Evolutionary conservation across 2,329 filamentous ascomycete genomes (phyloP).

Genomic region (Colletotrichum melonis): DNA sequence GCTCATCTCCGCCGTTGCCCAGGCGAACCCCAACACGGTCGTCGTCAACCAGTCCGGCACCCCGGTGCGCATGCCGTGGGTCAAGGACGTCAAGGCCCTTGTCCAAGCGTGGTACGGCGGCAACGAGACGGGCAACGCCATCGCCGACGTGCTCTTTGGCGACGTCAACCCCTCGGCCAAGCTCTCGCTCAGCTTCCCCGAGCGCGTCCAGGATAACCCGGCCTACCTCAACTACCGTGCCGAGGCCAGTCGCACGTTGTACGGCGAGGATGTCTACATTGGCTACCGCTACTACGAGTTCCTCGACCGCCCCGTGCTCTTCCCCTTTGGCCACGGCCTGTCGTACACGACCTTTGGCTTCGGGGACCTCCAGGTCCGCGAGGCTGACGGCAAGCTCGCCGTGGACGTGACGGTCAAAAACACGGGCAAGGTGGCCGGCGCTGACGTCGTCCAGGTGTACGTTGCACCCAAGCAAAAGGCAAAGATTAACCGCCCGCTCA

Average conservation of each 20-base stretch:
- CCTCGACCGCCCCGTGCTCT: conserved; percentile 66
- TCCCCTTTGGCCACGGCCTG: conserved; percentile 78
- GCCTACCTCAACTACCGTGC: conserved; percentile 75
- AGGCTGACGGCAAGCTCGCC: conserved; percentile 52
- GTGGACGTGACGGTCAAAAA: conserved; percentile 66
- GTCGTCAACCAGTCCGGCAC: conserved; percentile 80
- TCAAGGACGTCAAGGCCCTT: conserved; percentile 62
- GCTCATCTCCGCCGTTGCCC: conserved; percentile 73
- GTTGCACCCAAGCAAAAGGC: conserved; percentile 59
- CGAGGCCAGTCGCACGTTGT: conserved; percentile 73
- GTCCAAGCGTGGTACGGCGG: conserved; percentile 83
- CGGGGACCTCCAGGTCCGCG: conserved; percentile 54
- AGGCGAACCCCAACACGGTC: conserved; percentile 72
- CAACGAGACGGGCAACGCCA: conserved; percentile 79
- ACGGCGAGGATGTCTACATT: conserved; percentile 79
- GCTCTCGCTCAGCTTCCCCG: conserved; percentile 77
- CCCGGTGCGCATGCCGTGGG: conserved; percentile 75
- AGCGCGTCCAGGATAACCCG: conserved; percentile 73
- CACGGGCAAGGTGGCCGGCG: conserved; percentile 58
- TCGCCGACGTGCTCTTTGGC: conserved; percentile 78
- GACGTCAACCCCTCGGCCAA: conserved; percentile 78
- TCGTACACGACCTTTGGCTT: conserved; percentile 75
- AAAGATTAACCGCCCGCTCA: conserved; percentile 59
- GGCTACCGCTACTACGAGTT: conserved; percentile 80
- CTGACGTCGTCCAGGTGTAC: conserved; percentile 63